Evolutionary conservation across 441 rosid species (phyloP).

Genomic region (Raphanus hybrid): DNA sequence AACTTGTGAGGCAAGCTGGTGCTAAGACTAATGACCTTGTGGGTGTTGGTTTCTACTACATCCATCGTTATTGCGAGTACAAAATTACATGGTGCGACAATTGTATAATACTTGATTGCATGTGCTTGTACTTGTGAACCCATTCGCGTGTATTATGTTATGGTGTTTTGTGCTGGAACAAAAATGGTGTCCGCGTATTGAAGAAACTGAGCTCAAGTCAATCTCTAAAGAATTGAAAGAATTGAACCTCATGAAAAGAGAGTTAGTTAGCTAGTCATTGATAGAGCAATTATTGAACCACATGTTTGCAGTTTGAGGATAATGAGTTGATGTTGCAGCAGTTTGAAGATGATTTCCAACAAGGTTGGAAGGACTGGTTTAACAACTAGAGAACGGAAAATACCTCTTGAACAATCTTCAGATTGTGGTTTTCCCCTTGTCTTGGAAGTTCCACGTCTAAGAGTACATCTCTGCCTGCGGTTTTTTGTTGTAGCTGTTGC

Average conservation of each 20-base stretch:
- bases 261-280: background rate
- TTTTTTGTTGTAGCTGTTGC: too few species aligned
- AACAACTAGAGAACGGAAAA: too few species aligned
- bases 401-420: too few species aligned
- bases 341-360: constrained; percentile 64
- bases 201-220: too few species aligned
- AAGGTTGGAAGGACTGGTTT: too few species aligned
- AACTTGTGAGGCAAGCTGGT: constrained; percentile 88
- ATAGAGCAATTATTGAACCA: background rate
- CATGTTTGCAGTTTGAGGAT: constrained; percentile 66
- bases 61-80: constrained; percentile 54
- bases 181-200: too few species aligned
- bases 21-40: constrained; percentile 90
- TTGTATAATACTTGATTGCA: background rate
- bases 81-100: background rate
- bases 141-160: constrained; percentile 4
- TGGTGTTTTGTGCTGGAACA: constrained; percentile 77
- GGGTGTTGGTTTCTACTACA: constrained; percentile 93
- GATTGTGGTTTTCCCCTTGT: too few species aligned
- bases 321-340: constrained; percentile 87
- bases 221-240: constrained; percentile 75
- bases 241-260: background rate
- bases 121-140: constrained; percentile 24
- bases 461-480: too few species aligned
- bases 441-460: too few species aligned